These are phyloP conservation scores for Purshia tridentata DNA, from an alignment of 306 rosid species.

Conservation along the genomic window DNA sequence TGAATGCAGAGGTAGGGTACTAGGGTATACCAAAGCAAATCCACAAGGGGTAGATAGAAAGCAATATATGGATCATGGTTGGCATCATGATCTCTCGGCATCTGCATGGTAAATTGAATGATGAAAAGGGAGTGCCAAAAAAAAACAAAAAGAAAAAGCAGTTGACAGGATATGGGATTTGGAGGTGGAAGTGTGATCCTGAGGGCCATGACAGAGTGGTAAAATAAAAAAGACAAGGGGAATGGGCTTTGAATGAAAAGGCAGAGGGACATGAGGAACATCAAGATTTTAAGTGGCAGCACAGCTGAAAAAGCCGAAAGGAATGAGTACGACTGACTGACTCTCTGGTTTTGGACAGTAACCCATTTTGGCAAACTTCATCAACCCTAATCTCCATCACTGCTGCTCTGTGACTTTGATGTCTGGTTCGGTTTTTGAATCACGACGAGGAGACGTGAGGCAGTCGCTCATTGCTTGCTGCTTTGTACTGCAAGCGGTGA, in stretches of 20 bases:
- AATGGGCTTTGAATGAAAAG: neutral
- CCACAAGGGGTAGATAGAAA: neutral
- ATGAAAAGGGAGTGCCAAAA: neutral
- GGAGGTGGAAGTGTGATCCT: constrained; percentile 25
- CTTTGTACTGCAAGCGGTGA: constrained; percentile 25
- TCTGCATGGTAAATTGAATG: constrained; percentile 8
- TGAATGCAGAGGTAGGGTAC: neutral
- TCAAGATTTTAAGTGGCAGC: constrained; percentile 6
- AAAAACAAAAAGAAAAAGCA: constrained; percentile 10
- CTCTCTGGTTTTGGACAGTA: constrained; percentile 22
- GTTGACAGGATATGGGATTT: constrained; percentile 1
- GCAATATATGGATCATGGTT: constrained; percentile 1
- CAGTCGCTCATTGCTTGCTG: neutral
- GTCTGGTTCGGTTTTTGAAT: constrained; percentile 14
- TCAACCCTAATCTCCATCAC: constrained; percentile 10
- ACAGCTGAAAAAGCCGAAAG: constrained; percentile 14
- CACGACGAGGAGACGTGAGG: constrained; percentile 31
- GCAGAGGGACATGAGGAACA: neutral
- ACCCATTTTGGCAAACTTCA: constrained; percentile 31
- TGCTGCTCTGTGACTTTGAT: constrained; percentile 10
- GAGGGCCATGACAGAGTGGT: constrained; percentile 21
- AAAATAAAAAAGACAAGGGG: neutral
- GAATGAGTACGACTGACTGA: neutral
- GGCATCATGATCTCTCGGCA: constrained; percentile 19
- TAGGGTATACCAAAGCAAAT: constrained; percentile 16